Percentiles rank a stretch among this genome's conserved stretches.
Conservation (phyloP, 208 protist genomes). For the Strigomonas culicis region DNA sequence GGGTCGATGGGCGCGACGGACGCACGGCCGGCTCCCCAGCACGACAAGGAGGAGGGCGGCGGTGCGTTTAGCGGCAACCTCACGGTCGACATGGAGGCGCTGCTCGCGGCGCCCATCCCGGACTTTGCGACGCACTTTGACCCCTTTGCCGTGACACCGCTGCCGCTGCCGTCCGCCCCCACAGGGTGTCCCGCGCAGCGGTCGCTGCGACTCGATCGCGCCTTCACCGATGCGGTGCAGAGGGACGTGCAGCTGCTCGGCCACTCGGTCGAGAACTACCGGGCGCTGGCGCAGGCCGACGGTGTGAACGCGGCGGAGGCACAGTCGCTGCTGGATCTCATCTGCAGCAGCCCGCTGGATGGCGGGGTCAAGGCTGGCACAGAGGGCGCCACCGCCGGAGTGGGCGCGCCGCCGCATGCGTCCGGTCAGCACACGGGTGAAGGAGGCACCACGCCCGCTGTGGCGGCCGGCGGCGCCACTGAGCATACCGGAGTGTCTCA, state of each 20-base stretch:
- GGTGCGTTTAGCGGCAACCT: background rate
- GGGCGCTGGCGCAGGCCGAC: conserved; percentile 6
- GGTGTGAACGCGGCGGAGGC: conserved; percentile 11
- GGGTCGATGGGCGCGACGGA: background rate
- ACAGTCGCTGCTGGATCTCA: conserved; percentile 5
- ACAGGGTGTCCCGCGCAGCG: background rate
- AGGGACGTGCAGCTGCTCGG: background rate
- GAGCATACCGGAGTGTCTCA: background rate
- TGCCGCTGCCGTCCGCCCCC: background rate
- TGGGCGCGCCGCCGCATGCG: background rate
- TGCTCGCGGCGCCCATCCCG: background rate
- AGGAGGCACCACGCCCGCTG: too few relatives aligned
- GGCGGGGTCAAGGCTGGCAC: background rate
- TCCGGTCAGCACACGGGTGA: background rate
- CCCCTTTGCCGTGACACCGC: conserved; percentile 19
- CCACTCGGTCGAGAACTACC: background rate
- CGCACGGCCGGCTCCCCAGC: background rate
- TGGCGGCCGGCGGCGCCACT: background rate
- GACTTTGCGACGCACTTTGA: conserved; percentile 22
- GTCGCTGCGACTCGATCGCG: background rate
- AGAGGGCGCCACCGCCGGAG: background rate
- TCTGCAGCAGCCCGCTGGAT: background rate
- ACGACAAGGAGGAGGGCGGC: background rate
- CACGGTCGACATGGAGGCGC: conserved; percentile 1
- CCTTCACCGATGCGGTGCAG: background rate